phyloP scores from a whole-genome alignment of 805 yeast genomes.

The Nakazawaea ishiwadae region DNA sequence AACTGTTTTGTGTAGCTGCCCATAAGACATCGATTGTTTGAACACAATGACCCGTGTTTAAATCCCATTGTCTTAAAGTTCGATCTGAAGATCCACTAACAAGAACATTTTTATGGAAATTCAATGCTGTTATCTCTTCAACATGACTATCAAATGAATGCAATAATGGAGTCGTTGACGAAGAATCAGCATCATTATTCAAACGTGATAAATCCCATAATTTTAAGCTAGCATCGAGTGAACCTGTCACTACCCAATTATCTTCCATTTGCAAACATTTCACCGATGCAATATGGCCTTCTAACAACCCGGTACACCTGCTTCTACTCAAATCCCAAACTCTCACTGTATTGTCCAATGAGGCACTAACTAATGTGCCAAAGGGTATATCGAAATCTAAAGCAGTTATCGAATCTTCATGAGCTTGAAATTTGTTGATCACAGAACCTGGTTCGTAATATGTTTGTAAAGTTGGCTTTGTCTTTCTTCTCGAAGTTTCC shows the following conservation, averaged over 20 bases:
- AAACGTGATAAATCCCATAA: constrained; percentile 49
- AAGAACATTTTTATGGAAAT: constrained; percentile 46
- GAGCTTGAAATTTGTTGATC: constrained; percentile 47
- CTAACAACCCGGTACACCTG: constrained; percentile 43
- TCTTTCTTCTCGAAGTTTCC: constrained; percentile 36
- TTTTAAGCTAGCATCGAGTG: constrained; percentile 57
- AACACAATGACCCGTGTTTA: constrained; percentile 56
- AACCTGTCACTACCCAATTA: constrained; percentile 46
- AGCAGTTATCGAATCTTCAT: constrained; percentile 47
- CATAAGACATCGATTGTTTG: constrained; percentile 68
- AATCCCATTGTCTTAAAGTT: constrained; percentile 75
- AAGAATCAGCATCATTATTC: too few species aligned
- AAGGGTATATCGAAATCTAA: constrained; percentile 72
- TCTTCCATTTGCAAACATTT: constrained; percentile 56
- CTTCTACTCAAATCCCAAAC: constrained; percentile 78
- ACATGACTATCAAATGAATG: constrained; percentile 59
- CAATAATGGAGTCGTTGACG: constrained; percentile 31
- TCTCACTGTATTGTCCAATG: constrained; percentile 70
- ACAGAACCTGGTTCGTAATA: constrained; percentile 56
- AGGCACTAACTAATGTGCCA: constrained; percentile 73
- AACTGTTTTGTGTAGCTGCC: constrained; percentile 37
- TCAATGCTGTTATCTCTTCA: constrained; percentile 60
- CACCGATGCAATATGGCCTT: constrained; percentile 60
- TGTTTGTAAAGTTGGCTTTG: constrained; percentile 60
- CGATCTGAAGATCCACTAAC: constrained; percentile 69